A percentile compares a stretch with the other conserved stretches of the same genome.
These are phyloP conservation scores for Apophysomyces variabilis DNA, from an alignment of 371 early-diverging fungal genomes.

Conservation along the genomic window DNA sequence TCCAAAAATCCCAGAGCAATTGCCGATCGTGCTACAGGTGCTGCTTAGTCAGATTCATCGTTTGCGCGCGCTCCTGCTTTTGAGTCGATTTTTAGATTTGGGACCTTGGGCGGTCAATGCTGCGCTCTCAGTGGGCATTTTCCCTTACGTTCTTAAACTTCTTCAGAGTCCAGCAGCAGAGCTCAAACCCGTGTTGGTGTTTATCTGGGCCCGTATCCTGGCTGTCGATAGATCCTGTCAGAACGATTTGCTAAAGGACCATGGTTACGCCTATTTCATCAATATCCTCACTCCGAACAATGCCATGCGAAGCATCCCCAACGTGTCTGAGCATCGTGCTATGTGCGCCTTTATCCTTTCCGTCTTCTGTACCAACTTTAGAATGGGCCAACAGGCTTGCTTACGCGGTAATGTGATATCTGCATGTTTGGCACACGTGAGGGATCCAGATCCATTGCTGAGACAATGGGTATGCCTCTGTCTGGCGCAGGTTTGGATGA, in stretches of 20 bases:
- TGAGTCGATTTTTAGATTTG: constrained; percentile 91
- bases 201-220: constrained; percentile 96
- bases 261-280: constrained; percentile 92
- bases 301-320: constrained; percentile 65
- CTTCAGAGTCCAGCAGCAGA: constrained; percentile 94
- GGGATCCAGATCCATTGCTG: constrained; percentile 81
- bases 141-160: constrained; percentile 96
- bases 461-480: constrained; percentile 92
- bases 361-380: constrained; percentile 85
- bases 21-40: constrained; percentile 96
- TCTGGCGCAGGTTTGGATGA: constrained; percentile 86
- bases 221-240: constrained; percentile 92
- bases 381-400: constrained; percentile 85
- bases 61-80: constrained; percentile 86
- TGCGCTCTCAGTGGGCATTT: constrained; percentile 94
- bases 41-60: constrained; percentile 94
- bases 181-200: constrained; percentile 90
- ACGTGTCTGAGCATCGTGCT: constrained; percentile 87
- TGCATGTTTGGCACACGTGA: constrained; percentile 72
- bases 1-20: constrained; percentile 86
- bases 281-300: constrained; percentile 81
- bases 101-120: constrained; percentile 96
- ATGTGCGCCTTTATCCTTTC: constrained; percentile 93
- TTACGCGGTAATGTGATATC: constrained; percentile 71
- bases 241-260: constrained; percentile 90